These are phyloP conservation scores for Neurospora sp. DNA, from an alignment of 495 filamentous ascomycete genomes.

Conservation along the genomic window DNA sequence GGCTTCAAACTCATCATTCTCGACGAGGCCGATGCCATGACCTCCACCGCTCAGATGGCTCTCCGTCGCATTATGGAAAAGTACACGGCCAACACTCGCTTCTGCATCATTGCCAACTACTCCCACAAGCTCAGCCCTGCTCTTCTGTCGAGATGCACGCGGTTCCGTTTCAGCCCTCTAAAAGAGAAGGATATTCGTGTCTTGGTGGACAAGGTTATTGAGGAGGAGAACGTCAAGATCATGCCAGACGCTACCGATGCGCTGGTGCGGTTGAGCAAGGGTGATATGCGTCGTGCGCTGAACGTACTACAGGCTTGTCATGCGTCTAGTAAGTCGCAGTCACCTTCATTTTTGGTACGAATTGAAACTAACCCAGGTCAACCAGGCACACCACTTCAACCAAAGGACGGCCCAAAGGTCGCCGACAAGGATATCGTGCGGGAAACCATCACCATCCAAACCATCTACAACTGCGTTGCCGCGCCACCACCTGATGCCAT, in stretches of 20 bases:
- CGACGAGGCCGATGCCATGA: slow-evolving; percentile 99
- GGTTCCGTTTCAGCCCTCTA: slow-evolving; percentile 90
- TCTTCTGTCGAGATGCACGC: slow-evolving; percentile 82
- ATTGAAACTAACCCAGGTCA: slow-evolving; percentile 7
- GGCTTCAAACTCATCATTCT: slow-evolving; percentile 93
- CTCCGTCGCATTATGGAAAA: slow-evolving; percentile 97
- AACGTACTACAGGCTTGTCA: slow-evolving; percentile 97
- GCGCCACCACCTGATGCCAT: slow-evolving; percentile 90
- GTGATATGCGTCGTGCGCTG: slow-evolving; percentile 89
- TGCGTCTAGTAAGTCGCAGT: slow-evolving; percentile 81
- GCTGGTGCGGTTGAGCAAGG: slow-evolving; percentile 79
- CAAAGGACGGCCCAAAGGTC: slow-evolving; percentile 51
- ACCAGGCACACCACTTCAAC: slow-evolving; percentile 58
- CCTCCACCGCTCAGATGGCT: slow-evolving; percentile 91
- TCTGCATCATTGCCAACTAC: slow-evolving; percentile 99
- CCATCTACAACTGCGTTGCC: slow-evolving; percentile 96
- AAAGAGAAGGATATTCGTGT: slow-evolving; percentile 75
- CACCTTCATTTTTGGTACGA: no score
- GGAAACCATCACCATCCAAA: slow-evolving; percentile 78
- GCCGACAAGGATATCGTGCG: slow-evolving; percentile 48
- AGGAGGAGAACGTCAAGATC: slow-evolving; percentile 78
- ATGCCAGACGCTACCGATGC: slow-evolving; percentile 64
- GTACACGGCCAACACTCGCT: slow-evolving; percentile 95
- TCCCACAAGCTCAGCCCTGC: slow-evolving; percentile 97
- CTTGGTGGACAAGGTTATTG: slow-evolving; percentile 82